These are phyloP conservation scores for Ceratocystis variospora DNA, from an alignment of 2,329 filamentous ascomycete genomes.

Conservation along the genomic window DNA sequence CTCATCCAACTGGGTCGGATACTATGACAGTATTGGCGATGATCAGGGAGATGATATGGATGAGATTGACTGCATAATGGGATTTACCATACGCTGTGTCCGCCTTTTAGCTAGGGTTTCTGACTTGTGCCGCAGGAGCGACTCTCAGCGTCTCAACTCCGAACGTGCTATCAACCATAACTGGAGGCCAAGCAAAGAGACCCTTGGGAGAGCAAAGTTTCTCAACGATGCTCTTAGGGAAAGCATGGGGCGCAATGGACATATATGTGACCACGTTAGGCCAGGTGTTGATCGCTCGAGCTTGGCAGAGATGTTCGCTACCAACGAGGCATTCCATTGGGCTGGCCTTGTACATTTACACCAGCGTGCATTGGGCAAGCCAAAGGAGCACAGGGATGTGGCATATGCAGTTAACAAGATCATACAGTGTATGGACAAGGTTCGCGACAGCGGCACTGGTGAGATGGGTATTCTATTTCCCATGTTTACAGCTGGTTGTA, in stretches of 20 bases:
- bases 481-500: slow-evolving; percentile 71
- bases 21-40: slow-evolving; percentile 38
- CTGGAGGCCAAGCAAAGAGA: slow-evolving; percentile 46
- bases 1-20: slow-evolving; percentile 38
- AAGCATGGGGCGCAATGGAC: slow-evolving; percentile 34
- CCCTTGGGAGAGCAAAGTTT: slow-evolving; percentile 42
- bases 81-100: slow-evolving; percentile 29
- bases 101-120: slow-evolving; percentile 51
- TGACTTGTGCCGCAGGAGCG: slow-evolving; percentile 54
- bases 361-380: slow-evolving; percentile 54
- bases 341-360: slow-evolving; percentile 64
- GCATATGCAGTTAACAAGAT: slow-evolving; percentile 50
- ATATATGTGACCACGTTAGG: slow-evolving; percentile 35
- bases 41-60: slow-evolving; percentile 39
- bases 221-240: slow-evolving; percentile 48
- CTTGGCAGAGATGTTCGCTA: slow-evolving; percentile 50
- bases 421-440: slow-evolving; percentile 44
- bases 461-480: slow-evolving; percentile 67
- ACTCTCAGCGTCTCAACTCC: slow-evolving; percentile 47
- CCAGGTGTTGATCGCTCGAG: slow-evolving; percentile 41
- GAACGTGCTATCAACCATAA: slow-evolving; percentile 26
- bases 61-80: slow-evolving; percentile 66
- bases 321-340: slow-evolving; percentile 68
- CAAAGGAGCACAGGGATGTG: slow-evolving; percentile 44
- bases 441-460: slow-evolving; percentile 53